Evolutionary conservation across 441 rosid species (phyloP).

Genomic region (Adansonia rubrostipa): DNA sequence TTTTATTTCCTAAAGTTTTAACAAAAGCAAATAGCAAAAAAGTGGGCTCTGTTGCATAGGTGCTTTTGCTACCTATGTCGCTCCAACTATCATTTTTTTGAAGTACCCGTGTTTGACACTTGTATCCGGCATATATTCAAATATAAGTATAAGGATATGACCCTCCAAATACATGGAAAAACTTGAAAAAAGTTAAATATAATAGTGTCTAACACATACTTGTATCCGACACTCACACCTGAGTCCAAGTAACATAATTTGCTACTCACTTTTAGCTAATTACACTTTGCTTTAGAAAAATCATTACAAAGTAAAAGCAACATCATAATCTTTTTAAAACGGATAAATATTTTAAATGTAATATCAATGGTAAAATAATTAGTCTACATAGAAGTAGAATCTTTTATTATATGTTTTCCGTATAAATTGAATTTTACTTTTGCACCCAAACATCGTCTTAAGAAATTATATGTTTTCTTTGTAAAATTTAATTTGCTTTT

Average conservation of each 20-base stretch:
- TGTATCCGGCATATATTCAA: too few species aligned
- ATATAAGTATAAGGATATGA: too few species aligned
- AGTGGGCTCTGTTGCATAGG: not conserved
- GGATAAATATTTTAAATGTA: not conserved
- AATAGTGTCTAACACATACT: too few species aligned
- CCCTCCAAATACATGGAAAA: too few species aligned
- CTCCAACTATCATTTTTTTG: too few species aligned
- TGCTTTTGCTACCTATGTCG: not conserved
- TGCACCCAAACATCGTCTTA: not conserved
- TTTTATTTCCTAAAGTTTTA: not conserved
- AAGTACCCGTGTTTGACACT: too few species aligned
- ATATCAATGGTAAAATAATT: too few species aligned
- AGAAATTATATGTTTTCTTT: not conserved
- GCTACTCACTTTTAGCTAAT: too few species aligned
- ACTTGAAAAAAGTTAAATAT: too few species aligned
- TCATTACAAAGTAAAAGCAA: not conserved
- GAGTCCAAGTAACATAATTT: too few species aligned
- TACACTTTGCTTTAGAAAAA: not conserved
- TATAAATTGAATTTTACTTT: too few species aligned
- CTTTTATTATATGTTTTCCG: not conserved
- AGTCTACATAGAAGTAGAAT: not conserved
- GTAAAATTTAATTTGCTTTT: not conserved
- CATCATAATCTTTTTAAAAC: not conserved
- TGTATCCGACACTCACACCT: too few species aligned
- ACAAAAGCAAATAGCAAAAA: conserved; percentile 1